Evolutionary conservation across 306 rosid species (phyloP), one percentile per base, ranked within the genome.

Genomic region (Datisca glomerata): DNA sequence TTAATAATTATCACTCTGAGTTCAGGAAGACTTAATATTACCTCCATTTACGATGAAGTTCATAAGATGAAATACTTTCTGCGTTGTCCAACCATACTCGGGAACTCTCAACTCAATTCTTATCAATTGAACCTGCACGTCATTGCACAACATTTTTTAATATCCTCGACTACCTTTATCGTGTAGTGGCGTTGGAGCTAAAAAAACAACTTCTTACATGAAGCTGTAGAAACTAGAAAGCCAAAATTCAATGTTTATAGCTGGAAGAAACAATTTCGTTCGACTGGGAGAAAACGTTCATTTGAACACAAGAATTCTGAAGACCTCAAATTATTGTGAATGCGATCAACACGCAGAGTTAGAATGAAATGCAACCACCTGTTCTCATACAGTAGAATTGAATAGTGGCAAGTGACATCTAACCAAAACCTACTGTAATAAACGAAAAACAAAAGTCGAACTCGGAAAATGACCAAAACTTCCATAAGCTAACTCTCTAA

Each of bases 61-160:
- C 98, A 84, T 84, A 29, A 89, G 86, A 71, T 89, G 98, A 42
- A 89, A 89, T 49, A 89, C 77, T 51, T 89, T 89, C 73, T 89
- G 98, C 4, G 93, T 89, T 1, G 98, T 89, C 98, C 98, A 89
- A 11, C 97, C 91, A 43, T 77, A 89, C 41, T 83, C 89, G 3
- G 97, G 97, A 22, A 89, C 97, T 83, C 97, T 77, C 27, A 83
- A 27, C 64, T 89, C 84, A 57, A 89, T 89, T 78, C 98, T 89
- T 12, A 89, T 41, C 36, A 89, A 66, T 55, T 89, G 98, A 75
- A 78, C 45, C 95, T 89, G 79, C 45, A 42, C 12, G 44, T 34
- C 43, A 56, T n/a, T n/a, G n/a, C n/a, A n/a, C n/a, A n/a, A n/a
- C n/a, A n/a, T n/a, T n/a, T n/a, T n/a, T n/a, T n/a, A n/a, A n/a